Conservation (phyloP, 495 filamentous ascomycete species). For the Talaromyces thailandensis region DNA sequence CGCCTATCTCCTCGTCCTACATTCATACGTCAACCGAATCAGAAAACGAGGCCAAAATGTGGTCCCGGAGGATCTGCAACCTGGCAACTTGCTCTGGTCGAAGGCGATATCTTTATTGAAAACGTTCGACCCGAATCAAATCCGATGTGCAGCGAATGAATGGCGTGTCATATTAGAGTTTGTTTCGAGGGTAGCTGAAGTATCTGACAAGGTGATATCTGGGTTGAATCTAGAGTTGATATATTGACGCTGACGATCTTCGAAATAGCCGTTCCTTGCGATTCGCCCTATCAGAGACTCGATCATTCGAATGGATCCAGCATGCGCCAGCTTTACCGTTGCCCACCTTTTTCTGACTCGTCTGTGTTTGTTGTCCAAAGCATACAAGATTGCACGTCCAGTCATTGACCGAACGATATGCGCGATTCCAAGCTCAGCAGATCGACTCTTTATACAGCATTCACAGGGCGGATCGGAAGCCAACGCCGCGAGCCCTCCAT, state of each 20-base stretch:
- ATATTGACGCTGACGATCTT: neutral
- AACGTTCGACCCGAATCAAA: slow-evolving; percentile 48
- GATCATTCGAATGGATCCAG: slow-evolving; percentile 64
- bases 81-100: slow-evolving; percentile 36
- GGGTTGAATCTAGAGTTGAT: neutral
- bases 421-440: slow-evolving; percentile 47
- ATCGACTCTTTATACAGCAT: slow-evolving; percentile 13
- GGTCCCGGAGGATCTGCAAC: slow-evolving; percentile 18
- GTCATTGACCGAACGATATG: slow-evolving; percentile 61
- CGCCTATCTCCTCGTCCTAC: slow-evolving; percentile 32
- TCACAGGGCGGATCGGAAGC: slow-evolving; percentile 20
- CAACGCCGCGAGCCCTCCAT: slow-evolving; percentile 42
- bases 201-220: slow-evolving; percentile 24
- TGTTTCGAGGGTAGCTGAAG: slow-evolving; percentile 30
- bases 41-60: slow-evolving; percentile 14
- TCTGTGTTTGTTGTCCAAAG: slow-evolving; percentile 47
- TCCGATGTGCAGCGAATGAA: slow-evolving; percentile 47
- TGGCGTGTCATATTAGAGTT: slow-evolving; percentile 45
- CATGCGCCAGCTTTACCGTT: slow-evolving; percentile 60
- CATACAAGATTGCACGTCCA: slow-evolving; percentile 48
- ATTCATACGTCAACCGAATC: slow-evolving; percentile 19
- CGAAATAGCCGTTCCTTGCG: slow-evolving; percentile 46
- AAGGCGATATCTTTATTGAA: slow-evolving; percentile 37
- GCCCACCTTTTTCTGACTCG: slow-evolving; percentile 53
- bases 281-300: slow-evolving; percentile 52